Base-by-base conservation (phyloP, 1,139 yeast genomes). In the Suhomyces anneliseae region DNA sequence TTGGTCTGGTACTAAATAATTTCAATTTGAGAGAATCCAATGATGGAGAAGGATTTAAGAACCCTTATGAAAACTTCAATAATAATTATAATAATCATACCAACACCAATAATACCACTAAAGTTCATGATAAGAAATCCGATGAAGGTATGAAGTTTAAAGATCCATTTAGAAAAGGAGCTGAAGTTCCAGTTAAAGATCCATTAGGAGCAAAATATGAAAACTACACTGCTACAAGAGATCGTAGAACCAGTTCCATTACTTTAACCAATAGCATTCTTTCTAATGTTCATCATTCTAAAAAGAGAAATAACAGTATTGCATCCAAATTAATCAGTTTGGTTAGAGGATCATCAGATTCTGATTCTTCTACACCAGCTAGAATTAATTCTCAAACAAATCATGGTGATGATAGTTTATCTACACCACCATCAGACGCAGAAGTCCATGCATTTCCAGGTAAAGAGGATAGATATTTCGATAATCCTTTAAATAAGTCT, bases 401-500 rank as follows among this genome's bases (percentile, higher is more conserved):
- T 12, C n/a, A 19, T n/a, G 40, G 31, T 27, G 43, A 36, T 1
- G 46, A 40, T 10, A 42, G 39, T 15, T 4, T 42, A n/a, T 36
- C 46, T 19, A 46, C 49, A 4, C 49, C 49, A 8, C 40, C 46
- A 10, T 43, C 46, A 15, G 42, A 34, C 12, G 49, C 40, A n/a
- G 44, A 38, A 5, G 38, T 35, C 15, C 34, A 35, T 8, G 11
- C 36, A 9, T 39, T 26, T 26, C 41, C 19, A 4, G 24, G 27
- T 8, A 10, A 27, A 33, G 42, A 36, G 11, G 43, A 29, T 26
- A 40, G 43, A 11, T 36, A 34, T 24, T 44, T 43, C 32, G 36
- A 45, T 31, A 37, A 47, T 39, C 48, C 55, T 26, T 50, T 52
- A 54, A 56, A 58, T 37, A 58, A 53, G 35, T 58, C 63, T 44